Percentiles rank a stretch among this genome's conserved stretches.
Evolutionary conservation across 2,329 filamentous ascomycete genomes (phyloP).

Genomic region (Atkinsonella texensis): DNA sequence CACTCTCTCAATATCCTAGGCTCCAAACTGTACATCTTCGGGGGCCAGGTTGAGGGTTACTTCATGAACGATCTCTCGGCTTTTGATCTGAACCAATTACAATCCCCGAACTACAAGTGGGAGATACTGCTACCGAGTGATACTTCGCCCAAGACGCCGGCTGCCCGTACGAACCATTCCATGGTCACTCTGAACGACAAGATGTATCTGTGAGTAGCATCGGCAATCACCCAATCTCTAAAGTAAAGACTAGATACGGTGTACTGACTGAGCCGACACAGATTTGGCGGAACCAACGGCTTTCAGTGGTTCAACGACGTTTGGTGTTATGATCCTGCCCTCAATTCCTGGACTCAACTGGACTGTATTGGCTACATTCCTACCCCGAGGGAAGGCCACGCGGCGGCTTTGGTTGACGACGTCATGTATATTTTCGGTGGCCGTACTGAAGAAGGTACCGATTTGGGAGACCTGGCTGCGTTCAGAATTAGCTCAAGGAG

Average conservation of each 20-base stretch:
- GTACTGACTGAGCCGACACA: conserved; percentile 21
- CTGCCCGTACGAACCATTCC: conserved; percentile 88
- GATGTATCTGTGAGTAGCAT: conserved; percentile 66
- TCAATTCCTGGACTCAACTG: conserved; percentile 75
- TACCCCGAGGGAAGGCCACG: conserved; percentile 84
- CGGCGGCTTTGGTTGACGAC: conserved; percentile 84
- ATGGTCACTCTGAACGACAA: conserved; percentile 87
- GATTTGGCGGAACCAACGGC: conserved; percentile 96
- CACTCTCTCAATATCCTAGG: conserved; percentile 94
- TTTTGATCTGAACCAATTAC: conserved; percentile 90
- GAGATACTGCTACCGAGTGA: conserved; percentile 69
- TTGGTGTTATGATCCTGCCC: conserved; percentile 81
- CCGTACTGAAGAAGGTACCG: conserved; percentile 82
- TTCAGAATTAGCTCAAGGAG: conserved; percentile 62
- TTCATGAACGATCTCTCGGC: conserved; percentile 97
- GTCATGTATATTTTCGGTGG: conserved; percentile 99
- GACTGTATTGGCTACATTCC: conserved; percentile 98
- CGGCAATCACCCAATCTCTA: neutral
- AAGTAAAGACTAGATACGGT: neutral
- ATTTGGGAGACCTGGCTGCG: conserved; percentile 86
- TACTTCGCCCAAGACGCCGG: conserved; percentile 50
- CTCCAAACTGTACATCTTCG: conserved; percentile 95
- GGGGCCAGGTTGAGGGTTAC: conserved; percentile 90
- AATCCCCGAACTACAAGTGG: conserved; percentile 86
- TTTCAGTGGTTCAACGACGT: conserved; percentile 98